Evolutionary conservation across 345 rosid genomes (phyloP).

Genomic region (Aurinia saxatilis): DNA sequence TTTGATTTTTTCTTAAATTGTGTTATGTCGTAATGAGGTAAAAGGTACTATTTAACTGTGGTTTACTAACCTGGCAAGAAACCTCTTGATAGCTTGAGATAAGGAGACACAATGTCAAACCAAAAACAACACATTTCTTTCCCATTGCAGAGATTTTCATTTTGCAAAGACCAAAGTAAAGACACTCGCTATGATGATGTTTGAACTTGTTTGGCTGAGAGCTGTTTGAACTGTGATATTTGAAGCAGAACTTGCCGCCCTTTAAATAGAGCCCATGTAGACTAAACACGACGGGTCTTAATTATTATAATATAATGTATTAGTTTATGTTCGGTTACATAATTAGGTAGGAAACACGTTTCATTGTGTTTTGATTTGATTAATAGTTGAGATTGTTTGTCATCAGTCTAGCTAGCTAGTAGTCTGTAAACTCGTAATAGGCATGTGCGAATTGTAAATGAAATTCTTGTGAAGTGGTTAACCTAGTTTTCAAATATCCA

Average conservation of each 20-base stretch:
- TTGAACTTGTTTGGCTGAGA: no score
- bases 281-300: not conserved
- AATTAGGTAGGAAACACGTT: no score
- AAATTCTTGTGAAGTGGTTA: no score
- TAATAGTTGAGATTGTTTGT: no score
- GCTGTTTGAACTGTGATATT: not conserved
- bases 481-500: no score
- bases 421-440: no score
- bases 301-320: not conserved
- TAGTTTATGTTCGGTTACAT: not conserved
- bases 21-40: not conserved
- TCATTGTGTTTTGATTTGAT: no score
- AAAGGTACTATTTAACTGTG: not conserved
- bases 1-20: no score
- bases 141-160: not conserved
- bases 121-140: not conserved
- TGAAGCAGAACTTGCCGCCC: not conserved
- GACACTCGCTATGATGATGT: no score
- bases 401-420: no score
- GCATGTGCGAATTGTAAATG: no score
- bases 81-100: slow-evolving; percentile 14
- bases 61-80: slow-evolving; percentile 13
- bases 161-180: not conserved
- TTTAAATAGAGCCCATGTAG: slow-evolving; percentile 5
- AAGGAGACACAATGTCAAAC: slow-evolving; percentile 9